phyloP scores from a whole-genome alignment of 306 rosid genomes.

The Vigna unguiculata region DNA sequence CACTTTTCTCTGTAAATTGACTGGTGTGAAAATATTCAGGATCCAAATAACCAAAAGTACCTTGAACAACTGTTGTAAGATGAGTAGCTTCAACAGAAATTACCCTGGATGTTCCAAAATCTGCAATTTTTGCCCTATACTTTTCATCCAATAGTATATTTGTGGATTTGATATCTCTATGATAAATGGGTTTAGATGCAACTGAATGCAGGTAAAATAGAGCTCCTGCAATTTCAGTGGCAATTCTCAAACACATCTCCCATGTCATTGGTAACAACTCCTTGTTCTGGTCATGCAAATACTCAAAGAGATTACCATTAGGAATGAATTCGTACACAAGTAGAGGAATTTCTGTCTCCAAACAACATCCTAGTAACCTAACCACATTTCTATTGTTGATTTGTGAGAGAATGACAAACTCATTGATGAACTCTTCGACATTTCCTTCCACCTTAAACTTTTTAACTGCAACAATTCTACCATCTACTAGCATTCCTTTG shows the following conservation, averaged over 20 bases:
- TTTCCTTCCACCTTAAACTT: slow-evolving; percentile 40
- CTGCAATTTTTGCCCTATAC: slow-evolving; percentile 44
- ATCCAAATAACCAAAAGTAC: slow-evolving; percentile 47
- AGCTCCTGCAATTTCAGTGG: slow-evolving; percentile 43
- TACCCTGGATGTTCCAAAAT: slow-evolving; percentile 46
- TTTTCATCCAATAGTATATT: slow-evolving; percentile 45
- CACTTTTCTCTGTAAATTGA: slow-evolving; percentile 50
- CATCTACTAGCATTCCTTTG: slow-evolving; percentile 47
- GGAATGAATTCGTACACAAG: slow-evolving; percentile 54
- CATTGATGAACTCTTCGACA: slow-evolving; percentile 37
- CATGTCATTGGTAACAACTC: slow-evolving; percentile 47
- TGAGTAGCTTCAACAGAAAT: slow-evolving; percentile 47
- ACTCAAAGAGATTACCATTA: slow-evolving; percentile 41
- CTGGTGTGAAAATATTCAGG: slow-evolving; percentile 51
- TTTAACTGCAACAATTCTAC: slow-evolving; percentile 48
- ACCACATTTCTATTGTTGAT: slow-evolving; percentile 57
- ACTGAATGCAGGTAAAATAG: slow-evolving; percentile 43
- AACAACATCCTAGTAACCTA: slow-evolving; percentile 46
- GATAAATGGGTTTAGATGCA: slow-evolving; percentile 50
- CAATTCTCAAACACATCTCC: slow-evolving; percentile 48
- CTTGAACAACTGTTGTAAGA: slow-evolving; percentile 44
- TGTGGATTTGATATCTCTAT: slow-evolving; percentile 49
- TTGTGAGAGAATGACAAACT: slow-evolving; percentile 42
- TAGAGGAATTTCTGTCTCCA: slow-evolving; percentile 44
- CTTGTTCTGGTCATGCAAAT: slow-evolving; percentile 34